phyloP scores from a whole-genome alignment of 208 protist genomes.

The Leishmania lainsoni region DNA sequence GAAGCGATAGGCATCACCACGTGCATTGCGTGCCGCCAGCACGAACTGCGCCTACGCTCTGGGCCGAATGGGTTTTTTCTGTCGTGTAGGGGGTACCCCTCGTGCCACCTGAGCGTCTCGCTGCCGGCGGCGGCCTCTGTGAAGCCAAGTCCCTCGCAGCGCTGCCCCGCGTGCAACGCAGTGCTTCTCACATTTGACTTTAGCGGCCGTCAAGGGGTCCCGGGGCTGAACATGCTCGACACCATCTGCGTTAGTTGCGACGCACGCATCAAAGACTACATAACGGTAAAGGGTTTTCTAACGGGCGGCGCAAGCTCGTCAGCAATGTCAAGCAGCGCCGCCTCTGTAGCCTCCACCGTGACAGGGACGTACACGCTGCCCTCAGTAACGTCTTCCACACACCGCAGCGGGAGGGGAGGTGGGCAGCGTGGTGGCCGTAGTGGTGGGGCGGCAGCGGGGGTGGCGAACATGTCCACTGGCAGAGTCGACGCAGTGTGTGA shows the following conservation, averaged over 20 bases:
- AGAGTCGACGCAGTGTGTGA: conserved; percentile 40
- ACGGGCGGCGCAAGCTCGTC: neutral
- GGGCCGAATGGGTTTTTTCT: conserved; percentile 47
- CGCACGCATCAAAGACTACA: conserved; percentile 76
- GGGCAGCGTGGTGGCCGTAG: conserved; percentile 21
- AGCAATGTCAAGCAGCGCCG: conserved; percentile 1
- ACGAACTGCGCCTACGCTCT: conserved; percentile 74
- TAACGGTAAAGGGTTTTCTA: conserved; percentile 55
- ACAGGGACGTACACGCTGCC: conserved; percentile 58
- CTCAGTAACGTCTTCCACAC: conserved; percentile 21
- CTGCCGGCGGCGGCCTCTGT: conserved; percentile 66
- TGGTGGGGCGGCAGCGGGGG: conserved; percentile 3
- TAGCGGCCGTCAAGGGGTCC: conserved; percentile 58
- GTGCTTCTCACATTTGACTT: conserved; percentile 85
- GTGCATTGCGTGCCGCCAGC: conserved; percentile 62
- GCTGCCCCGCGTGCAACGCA: conserved; percentile 60
- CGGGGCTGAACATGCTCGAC: conserved; percentile 66
- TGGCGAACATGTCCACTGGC: neutral
- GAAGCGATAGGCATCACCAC: conserved; percentile 59
- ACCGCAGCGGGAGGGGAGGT: conserved; percentile 12
- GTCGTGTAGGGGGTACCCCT: conserved; percentile 73
- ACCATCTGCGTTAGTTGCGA: conserved; percentile 83
- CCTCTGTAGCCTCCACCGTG: neutral
- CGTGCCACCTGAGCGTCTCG: conserved; percentile 54
- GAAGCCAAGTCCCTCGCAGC: conserved; percentile 41